A percentile compares a stretch with the other conserved stretches of the same genome.
Conservation (phyloP, 2,329 filamentous ascomycete genomes). For the Pyricularia sp. region DNA sequence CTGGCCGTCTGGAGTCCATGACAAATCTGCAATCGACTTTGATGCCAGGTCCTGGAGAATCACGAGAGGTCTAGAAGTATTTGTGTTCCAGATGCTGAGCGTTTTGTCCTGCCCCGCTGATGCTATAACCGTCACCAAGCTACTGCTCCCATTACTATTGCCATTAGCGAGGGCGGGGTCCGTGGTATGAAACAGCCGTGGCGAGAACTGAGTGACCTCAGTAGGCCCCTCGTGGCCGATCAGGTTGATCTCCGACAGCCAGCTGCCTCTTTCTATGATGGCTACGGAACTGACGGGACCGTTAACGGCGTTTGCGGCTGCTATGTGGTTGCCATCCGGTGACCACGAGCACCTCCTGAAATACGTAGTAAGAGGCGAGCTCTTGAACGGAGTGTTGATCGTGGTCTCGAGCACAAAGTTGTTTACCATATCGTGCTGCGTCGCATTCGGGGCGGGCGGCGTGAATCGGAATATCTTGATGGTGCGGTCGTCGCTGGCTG, state of each 20-base stretch:
- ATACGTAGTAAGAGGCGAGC: constrained; percentile 91
- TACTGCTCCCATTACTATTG: constrained; percentile 26
- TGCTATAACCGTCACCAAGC: constrained; percentile 81
- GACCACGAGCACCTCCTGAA: constrained; percentile 97
- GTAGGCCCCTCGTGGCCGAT: constrained; percentile 96
- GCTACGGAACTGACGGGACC: constrained; percentile 95
- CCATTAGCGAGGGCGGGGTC: constrained; percentile 50
- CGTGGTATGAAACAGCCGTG: constrained; percentile 70
- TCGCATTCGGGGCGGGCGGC: constrained; percentile 81
- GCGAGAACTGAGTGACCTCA: constrained; percentile 95
- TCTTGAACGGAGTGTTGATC: constrained; percentile 77
- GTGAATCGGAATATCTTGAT: constrained; percentile 97
- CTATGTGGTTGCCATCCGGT: constrained; percentile 93
- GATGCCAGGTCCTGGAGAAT: constrained; percentile 80
- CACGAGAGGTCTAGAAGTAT: constrained; percentile 81
- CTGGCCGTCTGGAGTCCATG: constrained; percentile 88
- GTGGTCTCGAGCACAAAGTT: constrained; percentile 95
- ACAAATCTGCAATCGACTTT: constrained; percentile 89
- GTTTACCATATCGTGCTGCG: constrained; percentile 88
- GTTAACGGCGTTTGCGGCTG: constrained; percentile 93
- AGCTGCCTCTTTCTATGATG: constrained; percentile 83
- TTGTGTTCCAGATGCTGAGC: constrained; percentile 95
- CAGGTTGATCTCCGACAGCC: constrained; percentile 95
- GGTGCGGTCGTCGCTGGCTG: constrained; percentile 90
- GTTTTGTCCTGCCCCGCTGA: constrained; percentile 97